Conservation (phyloP, 2,329 filamentous ascomycete species). For the Epichloe sylvatica region DNA sequence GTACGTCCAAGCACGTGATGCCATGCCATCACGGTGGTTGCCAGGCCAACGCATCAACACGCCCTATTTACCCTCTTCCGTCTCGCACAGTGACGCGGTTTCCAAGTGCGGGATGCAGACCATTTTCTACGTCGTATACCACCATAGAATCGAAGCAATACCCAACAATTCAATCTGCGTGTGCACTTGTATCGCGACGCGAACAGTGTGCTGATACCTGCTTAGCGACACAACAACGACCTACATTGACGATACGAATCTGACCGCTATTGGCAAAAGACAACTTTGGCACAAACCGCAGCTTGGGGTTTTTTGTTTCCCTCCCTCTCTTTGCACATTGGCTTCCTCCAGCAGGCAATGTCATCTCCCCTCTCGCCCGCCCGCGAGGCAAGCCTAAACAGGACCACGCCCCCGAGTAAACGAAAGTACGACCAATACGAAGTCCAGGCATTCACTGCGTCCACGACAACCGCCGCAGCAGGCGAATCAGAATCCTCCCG, state of each 20-base stretch:
- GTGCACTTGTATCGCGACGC: not conserved
- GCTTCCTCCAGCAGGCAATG: slow-evolving; percentile 13
- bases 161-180: not conserved
- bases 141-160: not conserved
- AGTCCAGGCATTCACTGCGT: slow-evolving; percentile 15
- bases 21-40: not conserved
- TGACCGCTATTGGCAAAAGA: not conserved
- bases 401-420: slow-evolving; percentile 18
- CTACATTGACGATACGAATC: too few species aligned
- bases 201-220: not conserved
- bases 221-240: too few species aligned
- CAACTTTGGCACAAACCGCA: not conserved
- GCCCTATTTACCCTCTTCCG: not conserved
- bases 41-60: not conserved
- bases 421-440: slow-evolving; percentile 22
- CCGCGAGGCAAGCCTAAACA: slow-evolving; percentile 25
- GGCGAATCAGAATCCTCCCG: slow-evolving; percentile 1
- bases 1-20: not conserved
- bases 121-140: not conserved
- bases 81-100: not conserved
- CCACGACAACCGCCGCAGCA: not conserved
- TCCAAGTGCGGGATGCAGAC: not conserved
- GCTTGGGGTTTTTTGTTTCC: too few species aligned
- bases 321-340: not conserved
- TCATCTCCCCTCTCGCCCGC: slow-evolving; percentile 27